Evolutionary conservation across 257 asterid genomes (phyloP), one percentile per base, ranked within the genome.

Genomic region (Lantana camara): DNA sequence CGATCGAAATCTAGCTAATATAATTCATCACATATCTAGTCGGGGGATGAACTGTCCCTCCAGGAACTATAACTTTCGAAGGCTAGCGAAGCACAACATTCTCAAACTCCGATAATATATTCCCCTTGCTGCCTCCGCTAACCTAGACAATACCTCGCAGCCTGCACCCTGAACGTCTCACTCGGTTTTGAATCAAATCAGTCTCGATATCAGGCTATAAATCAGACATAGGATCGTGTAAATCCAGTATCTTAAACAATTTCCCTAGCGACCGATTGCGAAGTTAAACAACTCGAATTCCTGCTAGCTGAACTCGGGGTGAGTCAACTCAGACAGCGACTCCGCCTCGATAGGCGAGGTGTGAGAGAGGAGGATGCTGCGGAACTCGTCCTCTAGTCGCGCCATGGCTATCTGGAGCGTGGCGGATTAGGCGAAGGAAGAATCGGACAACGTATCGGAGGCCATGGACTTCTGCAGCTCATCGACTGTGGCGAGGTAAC

Each of bases 401-500:
- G 98, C 90, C 98, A 91, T 86, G 70, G 98, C 95, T 85, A 89
- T 86, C 95, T 89, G 96, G 48, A 89, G 92, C 22, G 84, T n/a
- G n/a, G n/a, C 30, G 64, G 80, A 65, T 46, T n/a, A n/a, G n/a
- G n/a, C n/a, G n/a, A 61, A 71, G 60, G 74, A 65, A 8, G 86
- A 75, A 47, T 73, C 85, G 42, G 90, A 78, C 15, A 90, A 16
- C 35, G 80, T 11, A 27, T 78, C 65, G 41, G 79, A 67, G 64
- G 69, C 50, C 80, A 80, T 70, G 51, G 82, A 83, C 62, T 79
- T 83, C 66, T 83, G 95, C 44, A 92, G 80, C 71, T 83, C 89
- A 62, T 92, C 94, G 4, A 89, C 97, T 59, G 98, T 96, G 50
- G 77, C 77, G 47, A 92, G 79, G 75, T 92, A 92, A 0, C 58